Percentiles rank a stretch among this genome's conserved stretches.
Evolutionary conservation across 495 filamentous ascomycete species (phyloP).

Genomic region (Xylaria intraflava): DNA sequence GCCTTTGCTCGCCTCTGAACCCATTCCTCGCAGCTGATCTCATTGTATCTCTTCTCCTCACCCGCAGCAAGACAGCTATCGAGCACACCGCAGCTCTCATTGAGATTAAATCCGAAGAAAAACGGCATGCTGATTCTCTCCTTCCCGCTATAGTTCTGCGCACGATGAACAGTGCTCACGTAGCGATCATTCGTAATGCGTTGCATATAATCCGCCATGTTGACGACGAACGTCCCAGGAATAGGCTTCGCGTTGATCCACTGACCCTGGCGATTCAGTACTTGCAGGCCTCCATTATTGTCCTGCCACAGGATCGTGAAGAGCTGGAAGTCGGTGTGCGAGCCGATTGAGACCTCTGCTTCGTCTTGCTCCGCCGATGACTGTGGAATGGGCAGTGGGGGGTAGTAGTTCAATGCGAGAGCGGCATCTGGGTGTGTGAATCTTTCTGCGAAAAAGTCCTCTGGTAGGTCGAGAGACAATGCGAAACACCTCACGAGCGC

Average conservation of each 20-base stretch:
- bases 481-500: slow-evolving; percentile 44
- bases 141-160: slow-evolving; percentile 40
- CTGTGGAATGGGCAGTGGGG: slow-evolving; percentile 6
- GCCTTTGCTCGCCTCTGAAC: slow-evolving; percentile 19
- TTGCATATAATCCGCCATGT: slow-evolving; percentile 61
- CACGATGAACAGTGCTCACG: slow-evolving; percentile 56
- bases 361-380: neutral
- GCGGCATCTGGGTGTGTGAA: slow-evolving; percentile 39
- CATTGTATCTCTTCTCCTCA: slow-evolving; percentile 48
- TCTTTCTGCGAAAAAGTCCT: slow-evolving; percentile 44
- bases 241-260: slow-evolving; percentile 53
- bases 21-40: slow-evolving; percentile 50
- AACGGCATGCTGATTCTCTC: slow-evolving; percentile 55
- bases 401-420: slow-evolving; percentile 29
- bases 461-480: slow-evolving; percentile 39
- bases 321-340: slow-evolving; percentile 57
- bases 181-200: slow-evolving; percentile 57
- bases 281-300: slow-evolving; percentile 47
- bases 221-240: slow-evolving; percentile 57
- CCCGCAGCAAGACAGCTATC: slow-evolving; percentile 45
- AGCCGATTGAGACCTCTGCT: slow-evolving; percentile 38
- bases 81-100: slow-evolving; percentile 44
- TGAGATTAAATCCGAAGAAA: slow-evolving; percentile 47
- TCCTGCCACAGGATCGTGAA: slow-evolving; percentile 56
- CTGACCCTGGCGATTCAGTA: slow-evolving; percentile 43